A percentile compares a stretch with the other conserved stretches of the same genome.
Evolutionary conservation across 345 rosid genomes (phyloP).

Genomic region (Dovyalis caffra): DNA sequence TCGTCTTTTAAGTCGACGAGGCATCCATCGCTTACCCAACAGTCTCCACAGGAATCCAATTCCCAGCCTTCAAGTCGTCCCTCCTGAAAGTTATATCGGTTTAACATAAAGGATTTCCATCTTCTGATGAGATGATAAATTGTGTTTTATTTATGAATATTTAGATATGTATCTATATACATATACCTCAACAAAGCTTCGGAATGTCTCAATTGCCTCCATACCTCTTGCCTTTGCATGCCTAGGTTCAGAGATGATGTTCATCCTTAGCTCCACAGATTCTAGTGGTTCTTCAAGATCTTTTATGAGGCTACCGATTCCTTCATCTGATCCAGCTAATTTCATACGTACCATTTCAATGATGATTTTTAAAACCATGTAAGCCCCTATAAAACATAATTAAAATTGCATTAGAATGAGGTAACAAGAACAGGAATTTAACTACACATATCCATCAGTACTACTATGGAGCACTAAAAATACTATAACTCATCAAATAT

Average conservation of each 20-base stretch:
- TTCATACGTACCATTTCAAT: conserved; percentile 88
- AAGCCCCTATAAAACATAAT: conserved; percentile 54
- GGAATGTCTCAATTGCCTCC: conserved; percentile 76
- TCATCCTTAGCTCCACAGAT: conserved; percentile 64
- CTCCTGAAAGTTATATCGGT: conserved; percentile 37
- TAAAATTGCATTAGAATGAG: too few relatives aligned
- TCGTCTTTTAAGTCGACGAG: conserved; percentile 72
- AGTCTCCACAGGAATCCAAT: conserved; percentile 81
- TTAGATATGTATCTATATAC: too few relatives aligned
- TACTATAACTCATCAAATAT: too few relatives aligned
- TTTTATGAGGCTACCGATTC: conserved; percentile 71
- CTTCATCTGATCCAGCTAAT: conserved; percentile 61
- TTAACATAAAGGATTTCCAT: neutral
- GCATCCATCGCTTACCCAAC: conserved; percentile 92
- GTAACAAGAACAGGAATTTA: too few relatives aligned
- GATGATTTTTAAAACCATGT: conserved; percentile 87
- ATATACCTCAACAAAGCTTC: conserved; percentile 59
- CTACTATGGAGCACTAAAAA: too few relatives aligned
- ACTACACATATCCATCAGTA: too few relatives aligned
- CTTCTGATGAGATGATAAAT: neutral
- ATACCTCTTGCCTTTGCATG: conserved; percentile 66
- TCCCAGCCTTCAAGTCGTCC: conserved; percentile 77
- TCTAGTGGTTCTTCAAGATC: conserved; percentile 79
- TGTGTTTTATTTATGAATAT: neutral
- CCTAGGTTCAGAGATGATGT: conserved; percentile 64